Evolutionary conservation across 2,329 filamentous ascomycete species (phyloP).

Genomic region (Ilyonectria destructans): DNA sequence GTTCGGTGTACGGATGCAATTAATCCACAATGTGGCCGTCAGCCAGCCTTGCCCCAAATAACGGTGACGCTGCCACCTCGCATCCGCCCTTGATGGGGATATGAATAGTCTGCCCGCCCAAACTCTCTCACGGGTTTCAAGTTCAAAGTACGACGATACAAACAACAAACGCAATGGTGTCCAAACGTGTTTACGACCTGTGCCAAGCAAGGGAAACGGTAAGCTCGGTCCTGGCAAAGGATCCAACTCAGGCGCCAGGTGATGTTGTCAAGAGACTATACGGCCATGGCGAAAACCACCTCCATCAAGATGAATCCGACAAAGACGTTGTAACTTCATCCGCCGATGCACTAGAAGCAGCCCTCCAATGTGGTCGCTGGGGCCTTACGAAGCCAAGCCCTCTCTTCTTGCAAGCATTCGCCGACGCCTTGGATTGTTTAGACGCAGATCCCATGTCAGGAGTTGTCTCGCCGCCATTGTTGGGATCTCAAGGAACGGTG

Average conservation of each 20-base stretch:
- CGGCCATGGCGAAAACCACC: conserved; percentile 45
- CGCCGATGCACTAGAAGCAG: conserved; percentile 64
- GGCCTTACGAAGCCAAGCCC: conserved; percentile 75
- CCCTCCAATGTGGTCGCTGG: conserved; percentile 78
- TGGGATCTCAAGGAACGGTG: conserved; percentile 72
- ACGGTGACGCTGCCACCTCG: no score
- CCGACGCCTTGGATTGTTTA: conserved; percentile 74
- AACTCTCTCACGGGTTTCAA: no score
- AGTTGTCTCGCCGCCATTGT: conserved; percentile 67
- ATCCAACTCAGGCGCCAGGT: conserved; percentile 68
- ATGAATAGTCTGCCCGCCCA: no score
- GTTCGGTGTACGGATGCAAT: no score
- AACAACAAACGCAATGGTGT: conserved; percentile 43
- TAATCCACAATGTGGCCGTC: no score
- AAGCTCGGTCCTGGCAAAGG: conserved; percentile 69
- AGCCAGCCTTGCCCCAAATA: no score
- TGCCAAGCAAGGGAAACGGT: conserved; percentile 71
- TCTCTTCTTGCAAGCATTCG: conserved; percentile 79
- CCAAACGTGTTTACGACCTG: conserved; percentile 61
- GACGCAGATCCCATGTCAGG: conserved; percentile 67
- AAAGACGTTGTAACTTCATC: conserved; percentile 44
- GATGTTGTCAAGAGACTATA: conserved; percentile 73
- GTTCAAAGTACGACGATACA: no score
- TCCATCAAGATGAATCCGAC: conserved; percentile 23
- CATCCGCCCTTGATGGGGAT: no score